Percentiles rank a stretch among this genome's conserved stretches.
Conservation (phyloP, 2,329 filamentous ascomycete genomes). For the Tolypocladium tropicale region DNA sequence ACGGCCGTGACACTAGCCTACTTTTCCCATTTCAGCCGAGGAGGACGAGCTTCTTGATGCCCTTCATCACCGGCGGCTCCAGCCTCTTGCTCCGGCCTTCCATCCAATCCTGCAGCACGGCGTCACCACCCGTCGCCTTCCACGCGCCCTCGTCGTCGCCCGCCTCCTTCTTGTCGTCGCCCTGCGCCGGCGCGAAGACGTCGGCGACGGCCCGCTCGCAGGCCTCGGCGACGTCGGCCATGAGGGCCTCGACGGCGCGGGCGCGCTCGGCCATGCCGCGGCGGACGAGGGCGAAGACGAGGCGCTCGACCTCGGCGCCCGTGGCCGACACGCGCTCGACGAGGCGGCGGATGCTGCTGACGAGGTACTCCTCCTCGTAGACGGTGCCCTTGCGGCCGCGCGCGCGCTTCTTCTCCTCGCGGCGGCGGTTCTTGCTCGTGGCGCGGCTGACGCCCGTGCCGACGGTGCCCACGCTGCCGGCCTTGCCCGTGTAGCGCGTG, state of each 20-base stretch:
- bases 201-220: slow-evolving; percentile 59
- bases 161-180: slow-evolving; percentile 9
- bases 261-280: slow-evolving; percentile 84
- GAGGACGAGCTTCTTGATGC: slow-evolving; percentile 38
- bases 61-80: slow-evolving; percentile 37
- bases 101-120: slow-evolving; percentile 40
- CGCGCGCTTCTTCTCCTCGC: slow-evolving; percentile 92
- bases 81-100: slow-evolving; percentile 33
- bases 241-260: slow-evolving; percentile 61
- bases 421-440: slow-evolving; percentile 76
- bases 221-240: slow-evolving; percentile 62
- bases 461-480: slow-evolving; percentile 51
- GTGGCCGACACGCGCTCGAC: slow-evolving; percentile 71
- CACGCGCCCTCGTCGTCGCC: slow-evolving; percentile 13
- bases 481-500: slow-evolving; percentile 77
- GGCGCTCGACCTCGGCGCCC: slow-evolving; percentile 58
- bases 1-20: not conserved
- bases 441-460: slow-evolving; percentile 66
- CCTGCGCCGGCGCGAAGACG: slow-evolving; percentile 43
- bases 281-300: slow-evolving; percentile 69
- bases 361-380: slow-evolving; percentile 95
- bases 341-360: slow-evolving; percentile 75
- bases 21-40: slow-evolving; percentile 36
- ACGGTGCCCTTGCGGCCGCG: slow-evolving; percentile 92
- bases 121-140: slow-evolving; percentile 37